Percentiles rank a stretch among this genome's conserved stretches.
phyloP scores from a whole-genome alignment of 2,329 filamentous ascomycete species.

The Ceratocystis destructans region DNA sequence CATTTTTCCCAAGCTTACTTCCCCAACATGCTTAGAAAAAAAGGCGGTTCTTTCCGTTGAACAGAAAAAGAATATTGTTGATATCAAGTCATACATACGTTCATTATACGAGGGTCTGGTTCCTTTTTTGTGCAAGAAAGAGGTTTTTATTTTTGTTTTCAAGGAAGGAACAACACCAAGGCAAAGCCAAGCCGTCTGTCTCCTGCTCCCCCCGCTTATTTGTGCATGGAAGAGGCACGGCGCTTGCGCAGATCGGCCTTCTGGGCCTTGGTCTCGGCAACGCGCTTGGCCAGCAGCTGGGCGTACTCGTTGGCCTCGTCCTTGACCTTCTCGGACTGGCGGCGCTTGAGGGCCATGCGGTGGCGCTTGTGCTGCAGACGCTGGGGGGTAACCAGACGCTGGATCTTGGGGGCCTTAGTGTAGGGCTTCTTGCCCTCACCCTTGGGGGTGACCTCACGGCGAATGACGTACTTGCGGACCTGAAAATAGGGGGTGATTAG shows the following conservation, averaged over 20 bases:
- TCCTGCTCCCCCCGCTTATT: slow-evolving; percentile 42
- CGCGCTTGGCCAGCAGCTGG: slow-evolving; percentile 90
- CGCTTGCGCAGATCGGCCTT: slow-evolving; percentile 94
- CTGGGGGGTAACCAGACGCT: slow-evolving; percentile 98
- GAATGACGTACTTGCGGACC: slow-evolving; percentile 99
- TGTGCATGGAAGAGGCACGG: slow-evolving; percentile 87
- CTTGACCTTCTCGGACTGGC: slow-evolving; percentile 92
- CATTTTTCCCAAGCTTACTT: background rate
- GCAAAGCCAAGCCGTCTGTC: background rate
- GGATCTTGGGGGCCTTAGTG: slow-evolving; percentile 99
- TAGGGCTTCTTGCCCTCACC: slow-evolving; percentile 94
- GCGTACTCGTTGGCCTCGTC: slow-evolving; percentile 98
- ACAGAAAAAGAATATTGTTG: background rate
- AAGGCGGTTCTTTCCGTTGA: background rate
- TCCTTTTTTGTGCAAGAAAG: slow-evolving; percentile 5
- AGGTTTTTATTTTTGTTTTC: slow-evolving; percentile 16
- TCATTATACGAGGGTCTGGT: background rate
- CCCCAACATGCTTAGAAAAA: background rate
- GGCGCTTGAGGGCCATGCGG: slow-evolving; percentile 94
- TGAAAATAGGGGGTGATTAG: slow-evolving; percentile 29
- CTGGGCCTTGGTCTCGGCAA: slow-evolving; percentile 86
- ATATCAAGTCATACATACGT: background rate
- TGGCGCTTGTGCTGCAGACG: slow-evolving; percentile 99
- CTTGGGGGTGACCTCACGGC: slow-evolving; percentile 94
- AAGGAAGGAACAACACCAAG: background rate